These are phyloP conservation scores for Pichia insulana DNA, from an alignment of 805 yeast genomes.

Conservation along the genomic window DNA sequence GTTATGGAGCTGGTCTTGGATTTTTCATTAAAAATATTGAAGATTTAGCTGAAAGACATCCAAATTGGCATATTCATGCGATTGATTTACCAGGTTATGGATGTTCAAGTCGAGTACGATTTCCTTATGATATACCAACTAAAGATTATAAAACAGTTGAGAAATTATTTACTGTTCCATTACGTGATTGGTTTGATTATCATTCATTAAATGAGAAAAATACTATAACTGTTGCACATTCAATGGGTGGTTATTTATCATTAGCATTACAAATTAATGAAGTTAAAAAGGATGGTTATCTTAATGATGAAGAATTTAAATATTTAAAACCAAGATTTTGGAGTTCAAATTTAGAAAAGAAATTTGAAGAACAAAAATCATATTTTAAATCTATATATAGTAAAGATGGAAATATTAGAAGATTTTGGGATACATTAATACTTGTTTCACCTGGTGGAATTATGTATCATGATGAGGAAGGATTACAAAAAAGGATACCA, in stretches of 20 bases:
- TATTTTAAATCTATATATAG: background rate
- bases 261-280: constrained; percentile 37
- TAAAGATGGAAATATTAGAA: constrained; percentile 3
- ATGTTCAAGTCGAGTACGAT: constrained; percentile 71
- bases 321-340: constrained; percentile 3
- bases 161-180: constrained; percentile 54
- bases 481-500: constrained; percentile 38
- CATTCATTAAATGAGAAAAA: constrained; percentile 31
- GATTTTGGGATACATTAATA: constrained; percentile 39
- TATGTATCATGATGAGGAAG: constrained; percentile 36
- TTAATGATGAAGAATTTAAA: constrained; percentile 10
- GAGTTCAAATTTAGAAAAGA: background rate
- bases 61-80: constrained; percentile 71
- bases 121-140: constrained; percentile 32
- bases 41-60: constrained; percentile 20
- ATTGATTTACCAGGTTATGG: constrained; percentile 90
- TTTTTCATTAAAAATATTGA: constrained; percentile 68
- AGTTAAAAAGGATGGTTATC: constrained; percentile 4
- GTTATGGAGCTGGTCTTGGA: constrained; percentile 88
- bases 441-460: constrained; percentile 90
- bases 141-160: constrained; percentile 44
- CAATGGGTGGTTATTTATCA: constrained; percentile 84
- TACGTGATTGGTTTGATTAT: constrained; percentile 51
- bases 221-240: constrained; percentile 70
- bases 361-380: constrained; percentile 4